These are phyloP conservation scores for Acanthamoeba royreba DNA, from an alignment of 208 protist genomes.

Conservation along the genomic window DNA sequence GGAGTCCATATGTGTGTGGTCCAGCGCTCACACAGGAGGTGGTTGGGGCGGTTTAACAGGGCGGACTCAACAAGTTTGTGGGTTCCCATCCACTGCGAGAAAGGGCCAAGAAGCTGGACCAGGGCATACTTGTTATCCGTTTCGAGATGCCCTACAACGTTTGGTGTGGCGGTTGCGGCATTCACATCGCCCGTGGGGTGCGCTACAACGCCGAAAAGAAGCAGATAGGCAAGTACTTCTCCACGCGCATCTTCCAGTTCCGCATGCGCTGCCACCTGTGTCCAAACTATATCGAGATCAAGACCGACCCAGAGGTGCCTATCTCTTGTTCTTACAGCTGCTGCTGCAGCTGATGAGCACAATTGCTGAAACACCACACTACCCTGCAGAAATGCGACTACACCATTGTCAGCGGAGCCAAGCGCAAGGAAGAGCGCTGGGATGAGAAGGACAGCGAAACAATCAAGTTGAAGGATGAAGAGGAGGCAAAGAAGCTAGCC, in stretches of 20 bases:
- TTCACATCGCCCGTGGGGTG: slow-evolving; percentile 73
- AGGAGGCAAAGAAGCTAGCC: not conserved
- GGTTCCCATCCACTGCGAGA: slow-evolving; percentile 78
- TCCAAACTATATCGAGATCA: slow-evolving; percentile 67
- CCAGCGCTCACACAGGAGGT: not conserved
- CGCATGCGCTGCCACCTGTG: slow-evolving; percentile 77
- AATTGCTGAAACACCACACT: not conserved
- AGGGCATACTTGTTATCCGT: slow-evolving; percentile 77
- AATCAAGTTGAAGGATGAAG: not conserved
- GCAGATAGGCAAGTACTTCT: slow-evolving; percentile 73
- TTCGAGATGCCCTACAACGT: slow-evolving; percentile 81
- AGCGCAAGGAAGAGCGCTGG: not conserved
- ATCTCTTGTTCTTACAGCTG: not conserved
- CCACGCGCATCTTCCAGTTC: slow-evolving; percentile 74
- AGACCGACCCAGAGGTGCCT: slow-evolving; percentile 73
- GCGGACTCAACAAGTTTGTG: slow-evolving; percentile 72
- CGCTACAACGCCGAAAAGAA: slow-evolving; percentile 84
- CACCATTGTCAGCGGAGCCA: not conserved
- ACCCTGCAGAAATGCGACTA: not conserved
- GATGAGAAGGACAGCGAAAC: not conserved
- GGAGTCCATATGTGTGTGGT: not conserved
- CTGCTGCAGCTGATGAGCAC: not conserved
- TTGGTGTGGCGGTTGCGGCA: slow-evolving; percentile 73
- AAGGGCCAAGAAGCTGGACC: slow-evolving; percentile 70
- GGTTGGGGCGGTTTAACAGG: slow-evolving; percentile 12